These are phyloP conservation scores for Chondrus crispus DNA, from an alignment of 23 red algal genomes.

Conservation along the genomic window DNA sequence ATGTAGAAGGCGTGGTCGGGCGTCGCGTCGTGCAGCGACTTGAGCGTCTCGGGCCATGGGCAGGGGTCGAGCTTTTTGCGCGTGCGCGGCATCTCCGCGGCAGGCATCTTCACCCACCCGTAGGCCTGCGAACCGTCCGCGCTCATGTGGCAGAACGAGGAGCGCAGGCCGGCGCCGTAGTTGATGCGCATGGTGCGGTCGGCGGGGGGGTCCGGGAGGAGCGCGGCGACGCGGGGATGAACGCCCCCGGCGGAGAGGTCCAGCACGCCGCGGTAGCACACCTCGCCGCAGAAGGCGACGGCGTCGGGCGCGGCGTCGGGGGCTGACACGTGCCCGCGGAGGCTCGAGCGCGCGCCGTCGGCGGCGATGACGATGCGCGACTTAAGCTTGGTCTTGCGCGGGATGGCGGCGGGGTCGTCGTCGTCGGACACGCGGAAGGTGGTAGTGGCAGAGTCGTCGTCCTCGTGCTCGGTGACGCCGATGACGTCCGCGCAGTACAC, in stretches of 20 bases:
- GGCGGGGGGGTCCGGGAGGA: neutral
- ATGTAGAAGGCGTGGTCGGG: constrained; percentile 11
- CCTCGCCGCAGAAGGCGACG: constrained; percentile 46
- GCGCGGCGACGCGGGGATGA: neutral
- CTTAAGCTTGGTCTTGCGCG: no score
- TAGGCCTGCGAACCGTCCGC: constrained; percentile 16
- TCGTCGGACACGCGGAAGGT: no score
- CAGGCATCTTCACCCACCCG: constrained; percentile 67
- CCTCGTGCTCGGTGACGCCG: constrained; percentile 17
- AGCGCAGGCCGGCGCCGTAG: constrained; percentile 54
- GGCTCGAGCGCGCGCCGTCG: constrained; percentile 57
- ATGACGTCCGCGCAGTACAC: constrained; percentile 1
- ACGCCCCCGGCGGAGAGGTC: neutral
- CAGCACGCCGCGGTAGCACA: constrained; percentile 69
- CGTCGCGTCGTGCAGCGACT: constrained; percentile 14
- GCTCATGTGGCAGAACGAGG: constrained; percentile 60
- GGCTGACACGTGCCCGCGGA: constrained; percentile 34
- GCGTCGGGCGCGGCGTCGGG: neutral
- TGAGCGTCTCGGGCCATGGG: constrained; percentile 31
- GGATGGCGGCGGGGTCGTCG: no score
- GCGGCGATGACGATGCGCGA: constrained; percentile 65
- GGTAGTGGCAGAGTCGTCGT: neutral
- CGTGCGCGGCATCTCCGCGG: neutral
- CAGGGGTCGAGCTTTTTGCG: neutral
- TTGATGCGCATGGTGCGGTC: constrained; percentile 35